These are phyloP conservation scores for Colletotrichum tanaceti DNA, from an alignment of 2,329 filamentous ascomycete genomes.

Conservation along the genomic window DNA sequence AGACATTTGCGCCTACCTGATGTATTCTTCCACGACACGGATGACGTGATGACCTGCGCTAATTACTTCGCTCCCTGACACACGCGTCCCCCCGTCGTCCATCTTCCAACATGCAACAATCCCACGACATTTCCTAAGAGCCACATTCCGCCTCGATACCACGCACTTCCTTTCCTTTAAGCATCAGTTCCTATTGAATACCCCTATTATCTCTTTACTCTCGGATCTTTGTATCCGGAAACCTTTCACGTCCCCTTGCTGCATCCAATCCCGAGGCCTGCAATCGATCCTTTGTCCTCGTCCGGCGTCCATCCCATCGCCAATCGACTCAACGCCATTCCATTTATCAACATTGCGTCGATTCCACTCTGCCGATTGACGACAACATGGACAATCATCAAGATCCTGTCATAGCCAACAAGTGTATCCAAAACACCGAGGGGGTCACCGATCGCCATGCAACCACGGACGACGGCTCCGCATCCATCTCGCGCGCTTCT, in stretches of 20 bases:
- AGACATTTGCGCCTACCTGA: too few relatives aligned
- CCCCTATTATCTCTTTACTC: not conserved
- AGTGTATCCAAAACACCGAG: too few relatives aligned
- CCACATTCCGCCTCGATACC: not conserved
- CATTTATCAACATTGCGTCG: not conserved
- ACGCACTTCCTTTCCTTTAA: not conserved
- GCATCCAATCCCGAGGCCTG: too few relatives aligned
- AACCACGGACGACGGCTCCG: not conserved
- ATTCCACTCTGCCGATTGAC: too few relatives aligned
- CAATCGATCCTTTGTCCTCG: not conserved
- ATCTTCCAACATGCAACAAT: not conserved
- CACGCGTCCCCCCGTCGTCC: not conserved
- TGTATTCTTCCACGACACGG: too few relatives aligned
- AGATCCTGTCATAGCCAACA: too few relatives aligned
- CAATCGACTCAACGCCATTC: too few relatives aligned
- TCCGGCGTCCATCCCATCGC: too few relatives aligned
- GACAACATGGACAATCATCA: not conserved
- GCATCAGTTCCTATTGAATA: not conserved
- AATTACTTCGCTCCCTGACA: too few relatives aligned
- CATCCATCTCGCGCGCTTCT: not conserved
- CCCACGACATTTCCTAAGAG: not conserved
- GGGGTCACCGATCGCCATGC: not conserved
- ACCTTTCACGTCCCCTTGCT: not conserved
- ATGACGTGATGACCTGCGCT: too few relatives aligned
- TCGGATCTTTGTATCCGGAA: too few relatives aligned